Evolutionary conservation across 352 stramenopile genomes (phyloP), one percentile per base, ranked within the genome.

Genomic region (Globisporangium cylindrosporum): DNA sequence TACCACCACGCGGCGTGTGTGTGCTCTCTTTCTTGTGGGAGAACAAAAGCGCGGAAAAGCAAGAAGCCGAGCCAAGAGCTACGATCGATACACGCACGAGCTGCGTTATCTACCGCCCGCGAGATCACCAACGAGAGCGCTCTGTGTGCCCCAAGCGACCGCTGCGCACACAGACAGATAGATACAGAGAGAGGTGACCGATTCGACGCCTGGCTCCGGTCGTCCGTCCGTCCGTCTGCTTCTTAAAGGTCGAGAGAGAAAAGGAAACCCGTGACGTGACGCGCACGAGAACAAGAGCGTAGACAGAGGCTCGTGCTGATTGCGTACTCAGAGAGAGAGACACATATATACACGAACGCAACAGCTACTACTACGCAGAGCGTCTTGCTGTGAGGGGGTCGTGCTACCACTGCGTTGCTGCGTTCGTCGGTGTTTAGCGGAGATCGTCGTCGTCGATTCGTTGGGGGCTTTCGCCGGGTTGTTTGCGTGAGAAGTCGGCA

Each of bases 31-130:
- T 14, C 24, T 24, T 65, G 59, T 65, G 59, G 59, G 46, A 65
- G 59, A 65, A 54, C 41, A 65, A 57, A 54, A 65, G 59, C 59
- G 56, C 56, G 29, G 59, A 57, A 61, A 65, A 65, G 41, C 59
- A 57, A 54, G 24, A 65, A 41, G 38, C 46, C 25, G 24, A 64
- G 59, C 15, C 25, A 22, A 18, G 15, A 18, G 14, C 15, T 9
- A 59, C 25, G 53, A 59, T 14, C 25, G 53, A 59, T 14, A 14
- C 9, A n/a, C 55, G 12, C 49, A 56, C 53, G 14, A 58, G 51
- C 25, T 24, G 53, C 53, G 20, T 29, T 25, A 27, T 38, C 49
- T 43, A 43, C 12, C 36, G 36, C 41, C 29, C 53, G 15, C 15
- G 15, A 49, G 41, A 49, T 49, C 41, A 49, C n/a, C 41, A 49